Evolutionary conservation across 2,329 filamentous ascomycete species (phyloP), one percentile per base, ranked within the genome.

Genomic region (Fusarium sp.): DNA sequence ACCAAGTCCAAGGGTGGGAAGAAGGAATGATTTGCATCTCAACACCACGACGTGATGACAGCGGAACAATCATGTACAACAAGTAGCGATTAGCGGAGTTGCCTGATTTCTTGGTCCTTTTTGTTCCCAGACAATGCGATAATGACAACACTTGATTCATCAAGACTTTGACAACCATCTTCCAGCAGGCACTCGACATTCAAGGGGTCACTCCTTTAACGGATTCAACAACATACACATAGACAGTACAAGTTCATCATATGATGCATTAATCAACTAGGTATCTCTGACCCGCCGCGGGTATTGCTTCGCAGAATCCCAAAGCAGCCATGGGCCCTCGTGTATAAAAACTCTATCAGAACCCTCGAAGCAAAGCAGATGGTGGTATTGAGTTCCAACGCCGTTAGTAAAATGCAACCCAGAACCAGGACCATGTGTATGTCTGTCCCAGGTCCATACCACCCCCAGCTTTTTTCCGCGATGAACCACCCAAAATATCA

Each of bases 311-410:
- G 65, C 63, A 74, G 63, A 73, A 71, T 57, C 62, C 68, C 68
- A 66, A 67, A 71, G 68, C 58, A 69, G 54, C 59, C 64, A 53
- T 46, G 57, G 61, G 40, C 31, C 61, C 61, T 38, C 36, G 60
- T 65, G 60, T 62, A 49, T 67, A 67, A 27, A 49, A 49, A 73
- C 62, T 74, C 65, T 70, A 71, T 66, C 44, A 66, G 65, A 68
- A 62, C 65, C 61, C 36, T 65, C 49, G 63, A 74, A 75, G 67
- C 61, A 70, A 69, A 69, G 46, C 55, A 69, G 69, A 62, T 74
- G 72, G 65, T 69, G 70, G 70, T 71, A 75, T 69, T 69, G 64
- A 73, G 63, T 72, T 74, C 70, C 67, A 74, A 75, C 73, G 73
- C 73, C 73, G 42, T 72, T 72, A 64, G 42, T 46, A 72, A 75